Conservation (phyloP, 176 grass and related monocot species). For the Rhynchospora tenuis region DNA sequence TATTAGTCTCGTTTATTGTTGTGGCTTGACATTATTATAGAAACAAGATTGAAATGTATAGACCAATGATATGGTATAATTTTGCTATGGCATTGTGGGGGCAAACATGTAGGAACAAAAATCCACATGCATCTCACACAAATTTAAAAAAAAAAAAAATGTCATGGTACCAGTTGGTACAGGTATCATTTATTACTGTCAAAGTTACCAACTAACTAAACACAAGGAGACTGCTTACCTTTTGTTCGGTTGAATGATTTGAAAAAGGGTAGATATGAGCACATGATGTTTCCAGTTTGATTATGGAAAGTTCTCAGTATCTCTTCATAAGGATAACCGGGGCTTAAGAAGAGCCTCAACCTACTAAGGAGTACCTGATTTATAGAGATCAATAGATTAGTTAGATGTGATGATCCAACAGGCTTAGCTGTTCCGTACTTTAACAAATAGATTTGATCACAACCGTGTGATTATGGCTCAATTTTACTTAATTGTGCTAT, state of each 20-base stretch:
- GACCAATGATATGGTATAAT: too few species aligned
- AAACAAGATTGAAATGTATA: neutral
- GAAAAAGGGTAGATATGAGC: conserved; percentile 60
- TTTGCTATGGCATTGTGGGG: too few species aligned
- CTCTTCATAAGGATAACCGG: conserved; percentile 94
- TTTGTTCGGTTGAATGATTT: conserved; percentile 88
- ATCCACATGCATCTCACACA: neutral
- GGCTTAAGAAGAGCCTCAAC: conserved; percentile 77
- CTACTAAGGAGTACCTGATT: conserved; percentile 88
- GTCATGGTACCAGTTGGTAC: neutral
- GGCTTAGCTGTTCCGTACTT: neutral
- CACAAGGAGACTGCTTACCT: conserved; percentile 38
- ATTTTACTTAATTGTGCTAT: neutral
- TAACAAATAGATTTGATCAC: neutral
- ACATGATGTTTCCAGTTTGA: conserved; percentile 82
- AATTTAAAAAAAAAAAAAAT: neutral
- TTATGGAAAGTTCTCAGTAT: conserved; percentile 88
- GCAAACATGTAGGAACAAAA: neutral
- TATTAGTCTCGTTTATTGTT: too few species aligned
- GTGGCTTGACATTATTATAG: neutral
- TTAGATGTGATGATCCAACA: neutral
- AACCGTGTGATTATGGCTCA: neutral
- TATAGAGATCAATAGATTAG: conserved; percentile 12
- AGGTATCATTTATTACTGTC: neutral
- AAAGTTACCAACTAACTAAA: neutral